Evolutionary conservation across 106 monocot genomes (phyloP).

Genomic region (Posidonia australis): DNA sequence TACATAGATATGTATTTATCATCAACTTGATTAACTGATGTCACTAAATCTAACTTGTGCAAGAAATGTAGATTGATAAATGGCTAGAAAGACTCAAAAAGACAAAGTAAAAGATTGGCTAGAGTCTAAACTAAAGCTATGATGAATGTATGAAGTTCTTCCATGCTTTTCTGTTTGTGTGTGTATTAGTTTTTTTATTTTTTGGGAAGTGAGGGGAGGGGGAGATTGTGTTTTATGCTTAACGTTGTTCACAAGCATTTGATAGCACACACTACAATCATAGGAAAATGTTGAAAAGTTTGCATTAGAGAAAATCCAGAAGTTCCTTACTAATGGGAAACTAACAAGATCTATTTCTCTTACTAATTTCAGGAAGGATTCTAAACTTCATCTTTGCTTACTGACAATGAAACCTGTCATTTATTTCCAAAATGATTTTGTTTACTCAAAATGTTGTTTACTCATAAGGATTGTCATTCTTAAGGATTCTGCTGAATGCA

Average conservation of each 20-base stretch:
- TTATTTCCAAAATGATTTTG: no score
- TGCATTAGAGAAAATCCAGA: constrained; percentile 82
- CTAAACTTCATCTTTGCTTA: constrained; percentile 75
- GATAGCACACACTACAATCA: not conserved
- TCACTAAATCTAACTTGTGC: constrained; percentile 11
- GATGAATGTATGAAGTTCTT: not conserved
- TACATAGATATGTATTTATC: not conserved
- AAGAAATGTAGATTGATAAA: constrained; percentile 83
- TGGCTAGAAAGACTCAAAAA: constrained; percentile 93
- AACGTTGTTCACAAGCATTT: constrained; percentile 1
- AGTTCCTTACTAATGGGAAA: constrained; percentile 79
- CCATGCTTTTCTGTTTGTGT: not conserved
- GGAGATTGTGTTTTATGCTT: not conserved
- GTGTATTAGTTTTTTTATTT: no score
- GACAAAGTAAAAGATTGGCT: constrained; percentile 70
- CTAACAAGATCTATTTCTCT: constrained; percentile 81
- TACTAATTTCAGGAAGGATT: constrained; percentile 76
- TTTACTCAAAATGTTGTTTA: no score
- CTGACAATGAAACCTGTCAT: constrained; percentile 98
- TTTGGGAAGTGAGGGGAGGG: no score
- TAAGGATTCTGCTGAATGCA: no score
- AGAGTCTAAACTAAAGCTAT: constrained; percentile 82
- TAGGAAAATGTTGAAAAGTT: constrained; percentile 87
- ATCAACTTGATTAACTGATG: not conserved
- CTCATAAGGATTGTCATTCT: no score